A percentile compares a stretch with the other conserved stretches of the same genome.
These are phyloP conservation scores for Rhodosporidiobolus odoratus DNA, from an alignment of 768 basidiomycete species.

Conservation along the genomic window DNA sequence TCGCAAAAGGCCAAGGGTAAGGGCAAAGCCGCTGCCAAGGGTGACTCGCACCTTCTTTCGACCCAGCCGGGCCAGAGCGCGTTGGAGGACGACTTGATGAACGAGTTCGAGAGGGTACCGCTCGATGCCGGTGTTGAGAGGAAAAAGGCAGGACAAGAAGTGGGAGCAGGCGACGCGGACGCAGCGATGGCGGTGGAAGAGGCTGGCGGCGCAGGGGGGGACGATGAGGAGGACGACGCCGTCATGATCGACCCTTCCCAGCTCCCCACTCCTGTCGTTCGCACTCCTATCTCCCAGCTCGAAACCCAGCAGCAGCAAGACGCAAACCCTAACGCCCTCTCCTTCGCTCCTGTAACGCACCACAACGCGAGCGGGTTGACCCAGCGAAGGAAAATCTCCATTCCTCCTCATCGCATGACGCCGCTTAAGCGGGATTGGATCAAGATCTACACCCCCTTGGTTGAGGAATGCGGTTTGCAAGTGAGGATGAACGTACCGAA, in stretches of 20 bases:
- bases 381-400: slow-evolving; percentile 79
- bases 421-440: slow-evolving; percentile 96
- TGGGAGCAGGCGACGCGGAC: not conserved
- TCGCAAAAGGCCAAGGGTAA: slow-evolving; percentile 15
- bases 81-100: slow-evolving; percentile 11
- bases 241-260: slow-evolving; percentile 42
- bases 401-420: slow-evolving; percentile 96
- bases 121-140: slow-evolving; percentile 24
- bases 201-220: slow-evolving; percentile 33
- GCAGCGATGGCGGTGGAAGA: not conserved
- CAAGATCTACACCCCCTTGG: slow-evolving; percentile 87
- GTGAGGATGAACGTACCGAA: slow-evolving; percentile 94
- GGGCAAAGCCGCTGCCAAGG: slow-evolving; percentile 9
- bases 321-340: slow-evolving; percentile 60
- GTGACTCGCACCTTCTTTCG: slow-evolving; percentile 23
- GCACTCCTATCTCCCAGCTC: slow-evolving; percentile 40
- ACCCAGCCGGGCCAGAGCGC: slow-evolving; percentile 23
- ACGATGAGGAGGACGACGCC: slow-evolving; percentile 43
- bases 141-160: not conserved
- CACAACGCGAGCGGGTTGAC: slow-evolving; percentile 43
- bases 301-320: not conserved
- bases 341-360: slow-evolving; percentile 42
- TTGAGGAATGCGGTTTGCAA: slow-evolving; percentile 88
- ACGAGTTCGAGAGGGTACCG: slow-evolving; percentile 31
- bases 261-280: slow-evolving; percentile 49